Evolutionary conservation across 2,329 filamentous ascomycete genomes (phyloP).

Genomic region (Rutstroemia sp.): DNA sequence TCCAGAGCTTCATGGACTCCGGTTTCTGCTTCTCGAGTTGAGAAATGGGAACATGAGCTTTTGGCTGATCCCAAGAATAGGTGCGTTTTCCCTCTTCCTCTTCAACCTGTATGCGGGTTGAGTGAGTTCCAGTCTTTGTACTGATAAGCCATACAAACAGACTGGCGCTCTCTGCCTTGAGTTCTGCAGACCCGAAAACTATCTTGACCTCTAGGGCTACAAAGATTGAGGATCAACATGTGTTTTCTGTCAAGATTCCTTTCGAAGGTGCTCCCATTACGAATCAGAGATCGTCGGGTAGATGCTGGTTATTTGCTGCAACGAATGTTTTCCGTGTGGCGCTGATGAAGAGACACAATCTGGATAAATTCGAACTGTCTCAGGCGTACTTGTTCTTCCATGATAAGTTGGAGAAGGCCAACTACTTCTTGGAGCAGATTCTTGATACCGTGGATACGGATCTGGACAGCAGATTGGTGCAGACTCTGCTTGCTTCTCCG

Average conservation of each 20-base stretch:
- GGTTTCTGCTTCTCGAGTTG: slow-evolving; percentile 44
- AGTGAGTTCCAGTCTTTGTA: not conserved
- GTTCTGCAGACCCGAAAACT: slow-evolving; percentile 55
- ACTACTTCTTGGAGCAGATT: slow-evolving; percentile 81
- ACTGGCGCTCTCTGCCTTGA: slow-evolving; percentile 68
- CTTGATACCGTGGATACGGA: slow-evolving; percentile 65
- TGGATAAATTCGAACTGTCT: slow-evolving; percentile 76
- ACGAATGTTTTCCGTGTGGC: slow-evolving; percentile 91
- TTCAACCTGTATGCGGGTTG: not conserved
- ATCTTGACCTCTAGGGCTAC: slow-evolving; percentile 59
- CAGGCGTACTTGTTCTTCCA: slow-evolving; percentile 87
- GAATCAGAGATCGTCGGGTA: slow-evolving; percentile 72
- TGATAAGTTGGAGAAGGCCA: slow-evolving; percentile 89
- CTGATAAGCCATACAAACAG: slow-evolving; percentile 34
- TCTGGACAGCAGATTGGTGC: slow-evolving; percentile 65
- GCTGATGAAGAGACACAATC: slow-evolving; percentile 73
- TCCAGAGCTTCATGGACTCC: slow-evolving; percentile 31
- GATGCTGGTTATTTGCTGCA: slow-evolving; percentile 88
- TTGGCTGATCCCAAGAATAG: slow-evolving; percentile 60
- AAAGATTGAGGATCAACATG: slow-evolving; percentile 62
- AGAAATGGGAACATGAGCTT: slow-evolving; percentile 54
- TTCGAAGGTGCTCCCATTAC: slow-evolving; percentile 78
- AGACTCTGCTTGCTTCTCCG: slow-evolving; percentile 58
- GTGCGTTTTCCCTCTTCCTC: slow-evolving; percentile 30
- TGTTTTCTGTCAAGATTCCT: slow-evolving; percentile 78